phyloP scores from a whole-genome alignment of 148 eudicot genomes.

The Gaultheria prostrata region DNA sequence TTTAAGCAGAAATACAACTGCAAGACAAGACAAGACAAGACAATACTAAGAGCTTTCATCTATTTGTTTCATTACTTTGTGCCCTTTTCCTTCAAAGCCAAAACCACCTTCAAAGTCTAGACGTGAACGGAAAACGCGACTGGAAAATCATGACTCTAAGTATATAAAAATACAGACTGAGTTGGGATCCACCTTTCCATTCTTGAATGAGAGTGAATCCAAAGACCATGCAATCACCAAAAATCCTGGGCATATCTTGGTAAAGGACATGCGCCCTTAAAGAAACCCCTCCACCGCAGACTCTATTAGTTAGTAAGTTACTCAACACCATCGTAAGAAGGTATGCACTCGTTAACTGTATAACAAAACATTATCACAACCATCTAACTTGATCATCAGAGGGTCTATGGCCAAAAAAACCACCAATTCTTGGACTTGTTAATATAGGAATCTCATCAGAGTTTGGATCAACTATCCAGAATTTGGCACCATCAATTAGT shows the following conservation, averaged over 20 bases:
- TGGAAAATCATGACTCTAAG: background rate
- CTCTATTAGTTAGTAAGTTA: background rate
- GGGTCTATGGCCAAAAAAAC: background rate
- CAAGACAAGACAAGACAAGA: background rate
- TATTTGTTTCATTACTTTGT: background rate
- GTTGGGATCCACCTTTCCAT: background rate
- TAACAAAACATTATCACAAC: no score
- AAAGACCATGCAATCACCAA: background rate
- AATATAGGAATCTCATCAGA: background rate
- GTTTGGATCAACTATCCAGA: background rate
- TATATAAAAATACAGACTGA: background rate
- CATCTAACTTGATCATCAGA: background rate
- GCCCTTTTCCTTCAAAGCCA: background rate
- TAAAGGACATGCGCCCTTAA: background rate
- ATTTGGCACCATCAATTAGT: background rate
- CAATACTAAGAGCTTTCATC: background rate
- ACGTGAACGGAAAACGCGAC: background rate
- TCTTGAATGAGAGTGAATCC: background rate
- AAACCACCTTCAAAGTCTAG: background rate
- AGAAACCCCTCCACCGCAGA: background rate
- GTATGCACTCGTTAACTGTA: no score
- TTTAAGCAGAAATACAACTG: background rate
- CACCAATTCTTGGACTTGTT: background rate
- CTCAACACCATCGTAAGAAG: background rate
- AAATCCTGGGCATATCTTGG: background rate